Conservation (phyloP, 2,329 filamentous ascomycete species). For the Pseudogymnoascus sp. region DNA sequence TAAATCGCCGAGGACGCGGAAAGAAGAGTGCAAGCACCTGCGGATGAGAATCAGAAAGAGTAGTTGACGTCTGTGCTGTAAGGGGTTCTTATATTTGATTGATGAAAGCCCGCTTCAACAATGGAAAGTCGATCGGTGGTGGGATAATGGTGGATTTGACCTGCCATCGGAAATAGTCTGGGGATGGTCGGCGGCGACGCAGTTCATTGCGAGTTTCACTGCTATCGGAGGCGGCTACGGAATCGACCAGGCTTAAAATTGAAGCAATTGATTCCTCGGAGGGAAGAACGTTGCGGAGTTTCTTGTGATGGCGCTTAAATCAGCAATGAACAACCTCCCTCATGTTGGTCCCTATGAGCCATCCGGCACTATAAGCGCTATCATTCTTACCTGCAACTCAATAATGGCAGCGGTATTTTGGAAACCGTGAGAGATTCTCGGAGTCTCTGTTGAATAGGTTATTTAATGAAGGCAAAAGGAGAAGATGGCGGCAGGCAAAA, state of each 20-base stretch:
- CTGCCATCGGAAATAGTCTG: background rate
- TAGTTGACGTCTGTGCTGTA: background rate
- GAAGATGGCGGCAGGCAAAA: background rate
- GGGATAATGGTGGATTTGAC: background rate
- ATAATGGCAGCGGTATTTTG: background rate
- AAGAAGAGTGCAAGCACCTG: background rate
- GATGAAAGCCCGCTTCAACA: background rate
- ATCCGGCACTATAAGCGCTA: background rate
- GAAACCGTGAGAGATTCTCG: background rate
- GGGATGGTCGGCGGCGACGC: background rate
- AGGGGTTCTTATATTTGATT: background rate
- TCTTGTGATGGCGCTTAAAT: background rate
- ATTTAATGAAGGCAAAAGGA: background rate
- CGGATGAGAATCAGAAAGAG: background rate
- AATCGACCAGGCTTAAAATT: background rate
- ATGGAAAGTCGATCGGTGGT: background rate
- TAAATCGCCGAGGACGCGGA: background rate
- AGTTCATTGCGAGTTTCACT: background rate
- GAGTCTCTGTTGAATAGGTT: background rate
- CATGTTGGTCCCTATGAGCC: no score
- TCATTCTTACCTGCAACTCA: background rate
- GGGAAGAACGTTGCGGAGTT: background rate
- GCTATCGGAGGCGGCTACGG: background rate
- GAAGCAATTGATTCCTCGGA: background rate
- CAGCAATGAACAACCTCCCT: background rate